Conservation (phyloP, 2,329 filamentous ascomycete genomes). For the Purpureocillium lavendulum region DNA sequence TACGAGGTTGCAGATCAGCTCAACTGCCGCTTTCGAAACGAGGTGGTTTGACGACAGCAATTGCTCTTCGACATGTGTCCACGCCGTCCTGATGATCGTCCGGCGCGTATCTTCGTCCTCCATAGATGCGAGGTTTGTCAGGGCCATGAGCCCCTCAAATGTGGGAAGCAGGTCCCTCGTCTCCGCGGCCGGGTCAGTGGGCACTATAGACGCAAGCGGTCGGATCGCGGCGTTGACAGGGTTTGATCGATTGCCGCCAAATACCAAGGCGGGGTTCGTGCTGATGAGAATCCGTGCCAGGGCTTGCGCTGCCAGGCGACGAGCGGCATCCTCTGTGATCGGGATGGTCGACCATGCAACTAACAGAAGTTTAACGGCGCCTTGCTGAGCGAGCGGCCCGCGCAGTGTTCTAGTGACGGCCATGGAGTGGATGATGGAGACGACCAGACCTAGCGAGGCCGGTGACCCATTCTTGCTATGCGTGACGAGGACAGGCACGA, state of each 20-base stretch:
- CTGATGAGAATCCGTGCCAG: constrained; percentile 81
- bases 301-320: constrained; percentile 64
- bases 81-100: constrained; percentile 65
- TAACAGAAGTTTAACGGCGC: constrained; percentile 79
- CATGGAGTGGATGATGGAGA: constrained; percentile 70
- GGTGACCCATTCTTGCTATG: constrained; percentile 66
- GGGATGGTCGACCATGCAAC: constrained; percentile 57
- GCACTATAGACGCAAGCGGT: constrained; percentile 68
- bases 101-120: constrained; percentile 58
- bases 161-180: constrained; percentile 74
- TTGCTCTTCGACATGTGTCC: constrained; percentile 73
- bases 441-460: constrained; percentile 62
- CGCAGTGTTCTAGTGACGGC: constrained; percentile 67
- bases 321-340: constrained; percentile 35
- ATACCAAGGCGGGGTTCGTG: constrained; percentile 75
- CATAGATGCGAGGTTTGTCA: constrained; percentile 86
- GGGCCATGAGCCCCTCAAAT: constrained; percentile 83
- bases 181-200: constrained; percentile 51
- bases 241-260: constrained; percentile 66
- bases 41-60: constrained; percentile 67
- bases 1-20: constrained; percentile 87
- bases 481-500: constrained; percentile 68
- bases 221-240: constrained; percentile 74
- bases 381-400: constrained; percentile 81
- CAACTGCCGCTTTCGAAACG: constrained; percentile 75